Conservation (phyloP, 1,284 basidiomycete genomes). For the Ceratobasidium sp. region DNA sequence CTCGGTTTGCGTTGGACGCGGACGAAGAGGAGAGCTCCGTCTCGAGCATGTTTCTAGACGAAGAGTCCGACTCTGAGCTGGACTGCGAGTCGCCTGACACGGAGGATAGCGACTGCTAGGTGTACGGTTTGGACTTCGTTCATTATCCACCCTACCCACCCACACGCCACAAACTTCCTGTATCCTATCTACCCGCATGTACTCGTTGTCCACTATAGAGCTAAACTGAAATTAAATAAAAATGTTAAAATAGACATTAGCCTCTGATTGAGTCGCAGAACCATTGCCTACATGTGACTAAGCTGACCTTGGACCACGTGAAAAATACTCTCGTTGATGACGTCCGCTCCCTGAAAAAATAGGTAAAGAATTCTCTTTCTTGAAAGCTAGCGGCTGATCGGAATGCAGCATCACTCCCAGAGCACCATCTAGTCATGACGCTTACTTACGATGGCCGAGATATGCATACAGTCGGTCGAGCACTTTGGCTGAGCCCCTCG, state of each 20-base stretch:
- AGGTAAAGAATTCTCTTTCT: no score
- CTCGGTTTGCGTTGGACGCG: conserved; percentile 5
- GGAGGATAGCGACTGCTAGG: conserved; percentile 33
- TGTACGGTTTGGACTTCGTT: neutral
- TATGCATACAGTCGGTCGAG: neutral
- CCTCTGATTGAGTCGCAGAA: neutral
- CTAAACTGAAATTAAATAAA: conserved; percentile 18
- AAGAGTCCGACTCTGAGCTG: conserved; percentile 11
- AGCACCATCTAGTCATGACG: no score
- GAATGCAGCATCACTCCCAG: no score
- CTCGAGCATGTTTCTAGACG: conserved; percentile 16
- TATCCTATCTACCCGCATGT: conserved; percentile 9
- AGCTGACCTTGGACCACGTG: no score
- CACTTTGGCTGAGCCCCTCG: neutral
- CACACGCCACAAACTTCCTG: neutral
- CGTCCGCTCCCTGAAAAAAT: no score
- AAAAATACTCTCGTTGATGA: no score
- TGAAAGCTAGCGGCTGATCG: no score
- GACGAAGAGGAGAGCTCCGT: conserved; percentile 44
- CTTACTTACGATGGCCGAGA: neutral
- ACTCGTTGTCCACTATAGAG: conserved; percentile 12
- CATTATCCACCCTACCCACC: neutral
- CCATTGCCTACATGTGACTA: no score
- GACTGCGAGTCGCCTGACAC: conserved; percentile 41
- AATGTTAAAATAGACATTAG: neutral